Conservation (phyloP, 345 rosid species). For the Boechera stricta region DNA sequence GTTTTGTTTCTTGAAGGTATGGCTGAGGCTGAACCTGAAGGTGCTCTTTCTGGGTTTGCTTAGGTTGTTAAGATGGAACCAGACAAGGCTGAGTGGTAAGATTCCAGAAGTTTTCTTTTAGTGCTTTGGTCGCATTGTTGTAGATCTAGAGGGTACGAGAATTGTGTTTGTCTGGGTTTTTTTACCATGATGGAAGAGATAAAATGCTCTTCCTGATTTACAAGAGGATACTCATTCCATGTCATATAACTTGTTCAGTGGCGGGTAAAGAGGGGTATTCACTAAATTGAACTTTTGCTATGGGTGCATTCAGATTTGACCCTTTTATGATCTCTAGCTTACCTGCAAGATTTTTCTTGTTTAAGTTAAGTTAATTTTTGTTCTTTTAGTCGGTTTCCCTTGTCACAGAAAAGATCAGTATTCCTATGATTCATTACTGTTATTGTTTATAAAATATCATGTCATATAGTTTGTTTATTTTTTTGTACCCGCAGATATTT, state of each 20-base stretch:
- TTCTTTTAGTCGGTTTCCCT: not conserved
- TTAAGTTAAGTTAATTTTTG: slow-evolving; percentile 4
- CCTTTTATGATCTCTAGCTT: not conserved
- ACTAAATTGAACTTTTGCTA: not conserved
- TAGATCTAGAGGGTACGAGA: not conserved
- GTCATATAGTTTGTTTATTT: not conserved
- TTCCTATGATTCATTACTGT: not conserved
- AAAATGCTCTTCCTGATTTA: not conserved
- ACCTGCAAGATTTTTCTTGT: not conserved
- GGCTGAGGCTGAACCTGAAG: slow-evolving; percentile 94
- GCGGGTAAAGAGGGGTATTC: not conserved
- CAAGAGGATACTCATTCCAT: too few species aligned
- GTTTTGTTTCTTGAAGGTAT: slow-evolving; percentile 54
- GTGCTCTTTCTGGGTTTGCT: slow-evolving; percentile 92
- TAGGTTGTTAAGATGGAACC: slow-evolving; percentile 97
- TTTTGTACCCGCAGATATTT: too few species aligned
- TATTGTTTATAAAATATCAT: not conserved
- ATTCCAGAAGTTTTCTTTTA: not conserved
- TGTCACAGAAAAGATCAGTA: not conserved
- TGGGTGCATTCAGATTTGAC: slow-evolving; percentile 9
- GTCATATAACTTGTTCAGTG: too few species aligned
- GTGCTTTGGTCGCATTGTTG: not conserved
- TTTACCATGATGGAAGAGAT: not conserved
- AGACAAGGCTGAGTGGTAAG: slow-evolving; percentile 97
- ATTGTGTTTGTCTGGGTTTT: not conserved